Evolutionary conservation across 495 filamentous ascomycete species (phyloP).

Genomic region (Podospora fimiseda): DNA sequence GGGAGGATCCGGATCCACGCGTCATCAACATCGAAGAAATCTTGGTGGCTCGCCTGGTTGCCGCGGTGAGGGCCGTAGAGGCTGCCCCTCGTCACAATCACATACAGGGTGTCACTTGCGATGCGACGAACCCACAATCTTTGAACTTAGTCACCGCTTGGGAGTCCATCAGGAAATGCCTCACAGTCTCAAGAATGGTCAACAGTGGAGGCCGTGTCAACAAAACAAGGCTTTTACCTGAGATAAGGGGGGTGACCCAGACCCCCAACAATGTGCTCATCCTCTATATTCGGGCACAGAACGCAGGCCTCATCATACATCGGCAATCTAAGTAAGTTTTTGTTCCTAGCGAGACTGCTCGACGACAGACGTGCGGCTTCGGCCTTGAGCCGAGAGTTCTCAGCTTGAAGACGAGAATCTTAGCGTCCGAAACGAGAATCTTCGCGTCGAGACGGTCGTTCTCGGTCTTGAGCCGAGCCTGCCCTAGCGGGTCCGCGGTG

Average conservation of each 20-base stretch:
- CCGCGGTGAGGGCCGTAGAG: too few relatives aligned
- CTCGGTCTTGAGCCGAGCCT: too few relatives aligned
- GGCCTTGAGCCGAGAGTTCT: too few relatives aligned
- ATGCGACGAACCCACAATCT: background rate
- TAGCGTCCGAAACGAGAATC: too few relatives aligned
- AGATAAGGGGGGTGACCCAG: constrained; percentile 27
- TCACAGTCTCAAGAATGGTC: constrained; percentile 28
- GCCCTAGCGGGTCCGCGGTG: too few relatives aligned
- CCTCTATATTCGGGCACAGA: constrained; percentile 47
- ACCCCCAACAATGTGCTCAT: constrained; percentile 29
- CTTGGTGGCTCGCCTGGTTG: constrained; percentile 8
- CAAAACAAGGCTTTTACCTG: constrained; percentile 27
- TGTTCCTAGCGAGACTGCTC: too few relatives aligned
- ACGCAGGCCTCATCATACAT: constrained; percentile 50
- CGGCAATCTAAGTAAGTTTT: constrained; percentile 36
- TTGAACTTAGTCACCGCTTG: too few relatives aligned
- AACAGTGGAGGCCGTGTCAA: constrained; percentile 33
- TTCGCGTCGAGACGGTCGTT: too few relatives aligned
- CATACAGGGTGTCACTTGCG: background rate
- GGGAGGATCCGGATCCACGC: background rate
- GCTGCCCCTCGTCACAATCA: too few relatives aligned
- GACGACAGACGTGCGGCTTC: too few relatives aligned
- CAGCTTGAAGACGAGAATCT: too few relatives aligned
- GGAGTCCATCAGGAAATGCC: constrained; percentile 26
- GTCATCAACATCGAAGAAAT: background rate